phyloP scores from a whole-genome alignment of 257 asterid genomes.

The Solanum sejunctum region DNA sequence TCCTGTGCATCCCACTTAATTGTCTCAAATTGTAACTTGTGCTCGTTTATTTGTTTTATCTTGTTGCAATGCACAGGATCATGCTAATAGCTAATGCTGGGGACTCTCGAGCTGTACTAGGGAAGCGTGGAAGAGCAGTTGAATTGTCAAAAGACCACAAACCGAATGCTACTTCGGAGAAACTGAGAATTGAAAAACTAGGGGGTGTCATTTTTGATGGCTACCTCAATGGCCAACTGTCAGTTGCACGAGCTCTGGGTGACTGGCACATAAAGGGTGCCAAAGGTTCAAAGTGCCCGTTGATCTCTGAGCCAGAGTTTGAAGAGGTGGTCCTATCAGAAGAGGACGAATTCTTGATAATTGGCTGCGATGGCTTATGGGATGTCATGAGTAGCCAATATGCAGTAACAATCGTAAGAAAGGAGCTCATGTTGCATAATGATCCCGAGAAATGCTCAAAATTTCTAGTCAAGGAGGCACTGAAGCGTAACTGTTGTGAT shows the following conservation, averaged over 20 bases:
- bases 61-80: slow-evolving; percentile 26
- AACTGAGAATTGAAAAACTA: slow-evolving; percentile 55
- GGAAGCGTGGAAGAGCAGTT: slow-evolving; percentile 71
- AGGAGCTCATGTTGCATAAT: slow-evolving; percentile 69
- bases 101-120: slow-evolving; percentile 81
- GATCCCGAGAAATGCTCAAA: slow-evolving; percentile 62
- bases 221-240: slow-evolving; percentile 79
- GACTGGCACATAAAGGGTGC: slow-evolving; percentile 93
- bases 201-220: slow-evolving; percentile 80
- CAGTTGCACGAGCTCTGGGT: slow-evolving; percentile 82
- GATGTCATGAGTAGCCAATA: slow-evolving; percentile 90
- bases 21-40: neutral
- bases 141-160: slow-evolving; percentile 80
- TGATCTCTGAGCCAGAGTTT: slow-evolving; percentile 74
- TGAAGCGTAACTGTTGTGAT: slow-evolving; percentile 30
- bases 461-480: slow-evolving; percentile 46
- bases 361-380: slow-evolving; percentile 89
- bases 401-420: slow-evolving; percentile 74
- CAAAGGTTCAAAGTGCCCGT: slow-evolving; percentile 49
- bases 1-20: neutral
- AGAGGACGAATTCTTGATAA: slow-evolving; percentile 80
- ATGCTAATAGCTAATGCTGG: slow-evolving; percentile 77
- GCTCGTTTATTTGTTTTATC: neutral
- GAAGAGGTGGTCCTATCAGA: slow-evolving; percentile 50
- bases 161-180: slow-evolving; percentile 64